Evolutionary conservation across 495 filamentous ascomycete genomes (phyloP), one percentile per base, ranked within the genome.

Genomic region (Penicillium robsamsonii): DNA sequence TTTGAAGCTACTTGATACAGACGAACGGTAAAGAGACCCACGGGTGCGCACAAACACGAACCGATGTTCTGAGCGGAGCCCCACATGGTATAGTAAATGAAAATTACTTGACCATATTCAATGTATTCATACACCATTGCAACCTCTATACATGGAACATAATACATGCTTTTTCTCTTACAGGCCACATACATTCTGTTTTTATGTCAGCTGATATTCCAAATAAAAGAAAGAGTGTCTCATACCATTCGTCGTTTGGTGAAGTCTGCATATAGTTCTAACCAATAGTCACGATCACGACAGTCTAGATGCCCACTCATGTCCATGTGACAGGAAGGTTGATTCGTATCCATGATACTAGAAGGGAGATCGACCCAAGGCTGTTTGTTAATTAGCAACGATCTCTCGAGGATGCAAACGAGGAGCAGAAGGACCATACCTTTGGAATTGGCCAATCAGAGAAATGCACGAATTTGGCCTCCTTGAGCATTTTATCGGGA

Each of bases 381-480:
- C 46, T 47, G 20, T 47, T 12, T 18, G 5, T 2, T 22, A 11
- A 5, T 43, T 10, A 43, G 41, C n/a, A 9, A 41, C 17, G 1
- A 20, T 41, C 0, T 20, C 18, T n/a, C 17, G 18, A 41, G 3
- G 15, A 5, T 7, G 38, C 38, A 18, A 20, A 20, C 5, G 9
- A 46, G 27, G 17, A 47, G 15, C 13, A n/a, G 4, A 29, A 4
- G 5, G n/a, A 9, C 33, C 8, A 13, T 55, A 61, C 62, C 71
- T 89, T 89, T 12, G 85, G 85, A 29, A 87, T 59, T 3, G 87
- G 87, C 80, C 82, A 86, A 62, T 90, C 87, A 15, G 77, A 82
- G 63, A 91, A 90, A 69, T 88, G 87, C 1, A 90, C 67, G 30
- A 84, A 79, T 62, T 84, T 89, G 4, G 84, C 84, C 58, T 88